phyloP scores from a whole-genome alignment of 2,329 filamentous ascomycete genomes.

The Fusarium pseudocircinatum region DNA sequence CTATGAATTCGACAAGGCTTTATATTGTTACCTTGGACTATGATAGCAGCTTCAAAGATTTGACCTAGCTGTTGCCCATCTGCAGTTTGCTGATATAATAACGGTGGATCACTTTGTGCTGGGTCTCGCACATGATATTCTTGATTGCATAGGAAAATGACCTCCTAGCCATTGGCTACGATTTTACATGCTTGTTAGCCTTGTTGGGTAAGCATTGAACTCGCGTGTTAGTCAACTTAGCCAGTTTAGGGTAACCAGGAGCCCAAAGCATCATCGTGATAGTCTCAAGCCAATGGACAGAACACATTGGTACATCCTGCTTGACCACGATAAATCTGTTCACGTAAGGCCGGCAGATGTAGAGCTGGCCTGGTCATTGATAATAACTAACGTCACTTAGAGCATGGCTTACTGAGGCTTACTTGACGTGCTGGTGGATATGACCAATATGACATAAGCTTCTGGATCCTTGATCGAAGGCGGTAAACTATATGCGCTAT shows the following conservation, averaged over 20 bases:
- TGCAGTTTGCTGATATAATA: not conserved
- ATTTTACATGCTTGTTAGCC: not conserved
- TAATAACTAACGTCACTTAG: not conserved
- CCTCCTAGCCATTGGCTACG: not conserved
- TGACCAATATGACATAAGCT: constrained; percentile 15
- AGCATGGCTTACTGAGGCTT: constrained; percentile 26
- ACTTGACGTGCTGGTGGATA: constrained; percentile 1
- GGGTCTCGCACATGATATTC: not conserved
- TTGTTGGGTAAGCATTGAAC: not conserved
- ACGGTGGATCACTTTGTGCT: not conserved
- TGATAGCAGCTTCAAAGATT: no score
- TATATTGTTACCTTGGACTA: not conserved
- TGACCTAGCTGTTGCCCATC: not conserved
- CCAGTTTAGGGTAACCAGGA: not conserved
- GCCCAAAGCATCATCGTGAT: not conserved
- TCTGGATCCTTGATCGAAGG: not conserved
- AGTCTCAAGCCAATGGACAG: not conserved
- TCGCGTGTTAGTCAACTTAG: not conserved
- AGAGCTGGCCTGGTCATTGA: not conserved
- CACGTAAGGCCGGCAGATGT: not conserved
- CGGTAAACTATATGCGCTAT: not conserved
- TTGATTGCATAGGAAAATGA: not conserved
- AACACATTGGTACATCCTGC: not conserved
- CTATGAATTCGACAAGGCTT: not conserved
- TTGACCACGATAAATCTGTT: not conserved